Base-by-base conservation (phyloP, 805 yeast species). In the Lipomyces sp. region DNA sequence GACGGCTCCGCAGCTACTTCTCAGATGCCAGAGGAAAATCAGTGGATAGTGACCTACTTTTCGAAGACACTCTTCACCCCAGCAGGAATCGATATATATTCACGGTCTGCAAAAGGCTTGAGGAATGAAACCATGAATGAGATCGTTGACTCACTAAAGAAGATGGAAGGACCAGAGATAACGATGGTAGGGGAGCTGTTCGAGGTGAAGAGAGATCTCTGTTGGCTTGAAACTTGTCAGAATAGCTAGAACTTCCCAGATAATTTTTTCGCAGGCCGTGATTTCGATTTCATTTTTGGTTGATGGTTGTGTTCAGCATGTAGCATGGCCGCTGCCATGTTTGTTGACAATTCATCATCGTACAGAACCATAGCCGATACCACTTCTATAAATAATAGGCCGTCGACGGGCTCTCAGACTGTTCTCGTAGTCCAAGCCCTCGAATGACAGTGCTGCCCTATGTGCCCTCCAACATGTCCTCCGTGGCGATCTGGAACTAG, bases 31-130 rank as follows among this genome's bases (percentile, higher is more conserved):
- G 24, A 15, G n/a, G 34, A 24, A 10, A 55, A 55, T n/a, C 58
- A 30, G 15, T 55, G 58, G 58, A 8, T 35, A 15, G 58, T 55
- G 29, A 55, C 58, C 0, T 55, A 55, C 37, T 55, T 55, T 37
- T 1, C 30, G 3, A 33, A 55, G 24, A 6, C 56, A 18, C 56
- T 42, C 5, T 42, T 42, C 24, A 42, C 48, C 2, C 48, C 48
- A 3, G 48, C 48, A 15, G 48, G 48, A 15, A 15, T 42, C 48
- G 48, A 42, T 15, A 42, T 42, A 42, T 42, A 42, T 42, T 42
- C 48, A 15, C 48, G 48, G 48, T 42, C 18, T 42, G 24, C 48
- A 42, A 10, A n/a, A 3, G 48, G 48, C 3, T 42, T 42, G 48
- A 42, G 18, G 48, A 24, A 42, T 15, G 24, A n/a, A 42, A 42